Conservation (phyloP, 2,329 filamentous ascomycete genomes). For the Lachnellula subtilissima region DNA sequence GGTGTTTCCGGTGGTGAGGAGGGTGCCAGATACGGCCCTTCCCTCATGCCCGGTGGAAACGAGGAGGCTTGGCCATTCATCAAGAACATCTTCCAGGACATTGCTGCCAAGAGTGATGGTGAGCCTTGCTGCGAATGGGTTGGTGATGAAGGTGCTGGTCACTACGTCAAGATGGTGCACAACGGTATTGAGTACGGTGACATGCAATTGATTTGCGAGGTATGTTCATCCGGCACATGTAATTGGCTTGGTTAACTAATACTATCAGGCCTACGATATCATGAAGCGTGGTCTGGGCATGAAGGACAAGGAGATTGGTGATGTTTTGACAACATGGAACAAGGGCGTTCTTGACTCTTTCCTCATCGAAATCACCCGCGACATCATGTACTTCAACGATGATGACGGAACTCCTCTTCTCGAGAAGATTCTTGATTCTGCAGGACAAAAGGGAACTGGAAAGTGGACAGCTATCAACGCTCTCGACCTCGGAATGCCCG, state of each 20-base stretch:
- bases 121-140: conserved; percentile 99
- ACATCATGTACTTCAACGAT: conserved; percentile 98
- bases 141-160: conserved; percentile 96
- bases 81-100: conserved; percentile 98
- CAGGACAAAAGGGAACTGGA: conserved; percentile 98
- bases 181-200: conserved; percentile 99
- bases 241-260: conserved; percentile 11
- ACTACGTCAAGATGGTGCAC: conserved; percentile 99
- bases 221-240: conserved; percentile 40
- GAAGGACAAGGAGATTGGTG: conserved; percentile 88
- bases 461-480: conserved; percentile 99
- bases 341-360: conserved; percentile 97
- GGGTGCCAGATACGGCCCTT: conserved; percentile 95
- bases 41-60: conserved; percentile 97
- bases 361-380: conserved; percentile 97
- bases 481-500: conserved; percentile 95
- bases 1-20: conserved; percentile 99
- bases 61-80: conserved; percentile 97
- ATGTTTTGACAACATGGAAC: conserved; percentile 95
- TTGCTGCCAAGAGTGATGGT: conserved; percentile 93
- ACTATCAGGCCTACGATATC: conserved; percentile 87
- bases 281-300: conserved; percentile 96
- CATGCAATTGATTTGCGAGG: conserved; percentile 99
- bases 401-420: conserved; percentile 86
- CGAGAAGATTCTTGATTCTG: conserved; percentile 98